A percentile compares a stretch with the other conserved stretches of the same genome.
phyloP scores from a whole-genome alignment of 2,329 filamentous ascomycete species.

The Stagonosporopsis chrysanthemi region DNA sequence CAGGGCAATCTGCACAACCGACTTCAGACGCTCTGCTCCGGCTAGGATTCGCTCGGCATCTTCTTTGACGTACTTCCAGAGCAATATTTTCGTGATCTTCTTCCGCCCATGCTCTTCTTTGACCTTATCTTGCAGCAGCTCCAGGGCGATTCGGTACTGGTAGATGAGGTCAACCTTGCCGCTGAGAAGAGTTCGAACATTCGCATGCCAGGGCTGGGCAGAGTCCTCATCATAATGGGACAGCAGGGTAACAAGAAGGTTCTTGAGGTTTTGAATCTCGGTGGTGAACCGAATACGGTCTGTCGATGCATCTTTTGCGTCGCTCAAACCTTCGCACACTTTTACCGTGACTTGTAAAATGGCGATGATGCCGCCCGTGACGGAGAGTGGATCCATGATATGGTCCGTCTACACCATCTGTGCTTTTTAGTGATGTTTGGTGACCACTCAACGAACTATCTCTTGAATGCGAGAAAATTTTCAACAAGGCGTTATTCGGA shows the following conservation, averaged over 20 bases:
- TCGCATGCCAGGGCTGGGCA: constrained; percentile 29
- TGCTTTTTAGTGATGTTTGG: background rate
- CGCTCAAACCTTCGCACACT: constrained; percentile 8
- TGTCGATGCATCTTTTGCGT: constrained; percentile 15
- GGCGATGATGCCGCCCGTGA: constrained; percentile 19
- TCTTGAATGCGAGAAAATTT: background rate
- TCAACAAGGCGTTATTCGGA: background rate
- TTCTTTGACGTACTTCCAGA: constrained; percentile 27
- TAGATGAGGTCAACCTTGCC: constrained; percentile 34
- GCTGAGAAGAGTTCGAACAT: constrained; percentile 22
- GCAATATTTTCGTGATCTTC: constrained; percentile 9
- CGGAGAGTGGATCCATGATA: constrained; percentile 17
- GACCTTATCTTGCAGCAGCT: constrained; percentile 23
- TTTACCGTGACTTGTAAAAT: constrained; percentile 17
- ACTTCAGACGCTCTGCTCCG: constrained; percentile 30
- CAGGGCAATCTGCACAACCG: constrained; percentile 25
- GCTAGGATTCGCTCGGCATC: constrained; percentile 28
- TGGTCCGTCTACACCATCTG: background rate
- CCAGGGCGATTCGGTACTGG: constrained; percentile 35
- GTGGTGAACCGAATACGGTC: constrained; percentile 8
- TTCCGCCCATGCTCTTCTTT: constrained; percentile 21
- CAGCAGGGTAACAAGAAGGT: constrained; percentile 6
- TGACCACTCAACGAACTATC: background rate
- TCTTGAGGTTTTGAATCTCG: constrained; percentile 6
- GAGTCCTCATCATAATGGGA: constrained; percentile 3